Evolutionary conservation across 768 basidiomycete species (phyloP).

Genomic region (Suillus tomentosus): DNA sequence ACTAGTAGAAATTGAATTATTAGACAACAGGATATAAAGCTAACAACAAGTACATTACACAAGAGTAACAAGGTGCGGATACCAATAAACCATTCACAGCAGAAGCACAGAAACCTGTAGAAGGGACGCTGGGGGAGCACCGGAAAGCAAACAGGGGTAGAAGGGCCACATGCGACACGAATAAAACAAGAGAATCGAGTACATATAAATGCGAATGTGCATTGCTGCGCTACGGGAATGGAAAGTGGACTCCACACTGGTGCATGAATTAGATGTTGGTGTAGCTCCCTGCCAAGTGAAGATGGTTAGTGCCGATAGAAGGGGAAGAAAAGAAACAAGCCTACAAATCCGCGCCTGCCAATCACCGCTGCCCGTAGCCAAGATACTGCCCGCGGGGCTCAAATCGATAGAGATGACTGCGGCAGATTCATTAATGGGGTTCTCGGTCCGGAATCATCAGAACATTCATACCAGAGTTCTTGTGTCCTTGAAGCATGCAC

Average conservation of each 20-base stretch:
- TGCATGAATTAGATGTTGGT: constrained; percentile 6
- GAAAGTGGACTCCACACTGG: background rate
- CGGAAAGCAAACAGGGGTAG: background rate
- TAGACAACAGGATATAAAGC: constrained; percentile 4
- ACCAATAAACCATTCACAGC: constrained; percentile 1
- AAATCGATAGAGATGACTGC: constrained; percentile 43
- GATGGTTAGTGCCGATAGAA: constrained; percentile 2
- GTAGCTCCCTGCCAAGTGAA: constrained; percentile 7
- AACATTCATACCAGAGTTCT: constrained; percentile 34
- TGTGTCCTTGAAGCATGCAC: constrained; percentile 39
- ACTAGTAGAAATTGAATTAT: background rate
- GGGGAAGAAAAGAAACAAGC: constrained; percentile 17
- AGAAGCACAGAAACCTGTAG: background rate
- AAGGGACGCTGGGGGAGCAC: background rate
- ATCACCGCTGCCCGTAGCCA: constrained; percentile 42
- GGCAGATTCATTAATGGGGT: background rate
- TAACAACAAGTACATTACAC: constrained; percentile 9
- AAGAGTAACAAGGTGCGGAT: background rate
- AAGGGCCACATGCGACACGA: background rate
- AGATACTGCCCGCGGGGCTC: constrained; percentile 29
- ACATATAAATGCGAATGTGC: background rate
- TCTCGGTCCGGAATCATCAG: background rate
- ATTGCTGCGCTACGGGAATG: constrained; percentile 1
- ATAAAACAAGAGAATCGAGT: constrained; percentile 2
- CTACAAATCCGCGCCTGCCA: constrained; percentile 40